Percentiles rank a stretch among this genome's conserved stretches.
Evolutionary conservation across 2,329 filamentous ascomycete genomes (phyloP).

Genomic region (Botryotinia globosa): DNA sequence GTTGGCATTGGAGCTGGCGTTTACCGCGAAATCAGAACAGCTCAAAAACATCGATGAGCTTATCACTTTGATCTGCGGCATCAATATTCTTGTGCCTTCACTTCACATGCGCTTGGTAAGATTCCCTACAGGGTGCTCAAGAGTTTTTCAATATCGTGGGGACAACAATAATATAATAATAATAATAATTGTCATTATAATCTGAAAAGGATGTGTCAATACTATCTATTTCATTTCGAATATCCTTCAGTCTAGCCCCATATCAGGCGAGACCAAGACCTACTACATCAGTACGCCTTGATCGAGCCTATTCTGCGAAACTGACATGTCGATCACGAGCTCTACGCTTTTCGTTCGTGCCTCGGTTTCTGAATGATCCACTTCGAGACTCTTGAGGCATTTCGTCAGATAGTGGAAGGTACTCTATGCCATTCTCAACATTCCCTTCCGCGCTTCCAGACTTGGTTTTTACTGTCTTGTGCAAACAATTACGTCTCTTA

Average conservation of each 20-base stretch:
- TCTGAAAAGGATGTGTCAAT: not conserved
- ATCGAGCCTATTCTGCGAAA: not conserved
- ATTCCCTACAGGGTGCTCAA: not conserved
- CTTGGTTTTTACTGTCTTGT: not conserved
- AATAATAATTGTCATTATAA: not conserved
- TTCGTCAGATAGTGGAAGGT: not conserved
- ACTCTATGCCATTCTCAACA: not conserved
- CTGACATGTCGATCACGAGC: slow-evolving; percentile 3
- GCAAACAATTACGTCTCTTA: not conserved
- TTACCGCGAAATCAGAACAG: slow-evolving; percentile 32
- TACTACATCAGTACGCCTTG: not conserved
- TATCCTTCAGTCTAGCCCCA: not conserved
- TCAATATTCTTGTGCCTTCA: not conserved
- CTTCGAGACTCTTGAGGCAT: not conserved
- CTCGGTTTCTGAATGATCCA: not conserved
- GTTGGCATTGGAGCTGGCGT: slow-evolving; percentile 38
- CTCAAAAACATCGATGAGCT: slow-evolving; percentile 18
- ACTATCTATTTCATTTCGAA: not conserved
- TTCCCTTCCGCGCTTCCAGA: not conserved
- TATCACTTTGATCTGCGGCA: not conserved
- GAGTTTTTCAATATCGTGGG: not conserved
- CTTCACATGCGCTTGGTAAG: not conserved
- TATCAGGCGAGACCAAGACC: not conserved
- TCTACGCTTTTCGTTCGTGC: not conserved
- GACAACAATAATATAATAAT: not conserved